Evolutionary conservation across 352 stramenopile species (phyloP).

Genomic region (Phytophthora foliorum): DNA sequence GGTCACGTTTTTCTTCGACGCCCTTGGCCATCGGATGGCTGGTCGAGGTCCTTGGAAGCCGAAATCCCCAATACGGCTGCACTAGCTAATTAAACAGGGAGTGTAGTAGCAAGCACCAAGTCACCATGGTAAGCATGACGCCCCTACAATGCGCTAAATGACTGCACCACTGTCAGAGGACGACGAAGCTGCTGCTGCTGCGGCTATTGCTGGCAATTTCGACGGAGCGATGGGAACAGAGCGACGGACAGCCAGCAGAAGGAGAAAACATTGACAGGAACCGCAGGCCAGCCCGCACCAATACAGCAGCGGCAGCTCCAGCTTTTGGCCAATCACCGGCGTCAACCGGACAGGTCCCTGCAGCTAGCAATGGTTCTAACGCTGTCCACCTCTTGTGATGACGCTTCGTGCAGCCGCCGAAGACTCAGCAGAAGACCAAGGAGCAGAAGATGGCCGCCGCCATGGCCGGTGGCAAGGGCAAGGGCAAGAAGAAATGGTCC

Average conservation of each 20-base stretch:
- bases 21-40: constrained; percentile 60
- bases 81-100: constrained; percentile 88
- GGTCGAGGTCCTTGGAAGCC: constrained; percentile 41
- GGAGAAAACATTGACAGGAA: constrained; percentile 8
- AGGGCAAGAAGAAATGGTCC: constrained; percentile 99
- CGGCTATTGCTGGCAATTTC: constrained; percentile 1
- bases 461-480: constrained; percentile 98
- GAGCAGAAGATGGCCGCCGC: constrained; percentile 99
- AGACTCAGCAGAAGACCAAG: constrained; percentile 99
- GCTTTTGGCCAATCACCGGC: background rate
- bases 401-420: constrained; percentile 89
- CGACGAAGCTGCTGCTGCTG: constrained; percentile 27
- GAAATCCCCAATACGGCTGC: constrained; percentile 41
- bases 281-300: background rate
- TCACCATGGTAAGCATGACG: constrained; percentile 79
- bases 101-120: constrained; percentile 80
- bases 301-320: constrained; percentile 20
- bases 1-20: constrained; percentile 21
- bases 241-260: background rate
- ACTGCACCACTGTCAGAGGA: constrained; percentile 5
- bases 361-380: constrained; percentile 18
- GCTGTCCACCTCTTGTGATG: constrained; percentile 23
- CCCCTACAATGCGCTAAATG: constrained; percentile 3
- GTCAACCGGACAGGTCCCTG: constrained; percentile 10
- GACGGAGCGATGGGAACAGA: constrained; percentile 1